Conservation (phyloP, 305 asterid genomes). For the Coffea humblotiana region DNA sequence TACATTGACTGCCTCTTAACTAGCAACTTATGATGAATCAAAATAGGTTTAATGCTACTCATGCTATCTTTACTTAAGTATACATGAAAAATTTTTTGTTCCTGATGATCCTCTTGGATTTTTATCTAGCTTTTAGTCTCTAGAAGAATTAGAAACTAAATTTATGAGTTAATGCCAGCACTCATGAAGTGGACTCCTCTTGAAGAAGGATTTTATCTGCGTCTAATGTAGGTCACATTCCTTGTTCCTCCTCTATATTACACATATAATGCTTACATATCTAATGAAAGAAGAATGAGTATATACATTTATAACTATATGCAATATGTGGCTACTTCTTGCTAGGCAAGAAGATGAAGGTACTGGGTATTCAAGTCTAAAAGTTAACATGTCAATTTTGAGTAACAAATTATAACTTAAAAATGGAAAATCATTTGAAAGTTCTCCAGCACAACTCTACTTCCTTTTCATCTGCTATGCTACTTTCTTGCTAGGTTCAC, state of each 20-base stretch:
- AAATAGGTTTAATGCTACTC: slow-evolving; percentile 58
- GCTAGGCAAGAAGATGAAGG: not conserved
- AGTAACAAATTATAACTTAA: too few species aligned
- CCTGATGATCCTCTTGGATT: slow-evolving; percentile 6
- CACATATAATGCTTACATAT: not conserved
- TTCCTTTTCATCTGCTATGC: not conserved
- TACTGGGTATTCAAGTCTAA: not conserved
- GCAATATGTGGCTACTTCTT: too few species aligned
- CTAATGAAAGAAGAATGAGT: not conserved
- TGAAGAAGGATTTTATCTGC: slow-evolving; percentile 86
- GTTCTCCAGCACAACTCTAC: not conserved
- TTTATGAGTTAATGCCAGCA: slow-evolving; percentile 41
- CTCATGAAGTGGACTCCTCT: slow-evolving; percentile 74
- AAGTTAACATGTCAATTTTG: not conserved
- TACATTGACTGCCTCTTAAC: slow-evolving; percentile 86
- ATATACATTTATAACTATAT: not conserved
- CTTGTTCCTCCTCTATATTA: not conserved
- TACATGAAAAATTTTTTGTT: not conserved
- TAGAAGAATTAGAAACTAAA: slow-evolving; percentile 1
- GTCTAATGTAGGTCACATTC: slow-evolving; percentile 52
- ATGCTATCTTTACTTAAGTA: slow-evolving; percentile 22
- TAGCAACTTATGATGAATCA: slow-evolving; percentile 89
- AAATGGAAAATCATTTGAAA: not conserved
- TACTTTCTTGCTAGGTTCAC: not conserved
- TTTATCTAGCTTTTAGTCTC: not conserved